A percentile compares a stretch with the other conserved stretches of the same genome.
Conservation (phyloP, 768 basidiomycete species). For the Lactarius vividus region DNA sequence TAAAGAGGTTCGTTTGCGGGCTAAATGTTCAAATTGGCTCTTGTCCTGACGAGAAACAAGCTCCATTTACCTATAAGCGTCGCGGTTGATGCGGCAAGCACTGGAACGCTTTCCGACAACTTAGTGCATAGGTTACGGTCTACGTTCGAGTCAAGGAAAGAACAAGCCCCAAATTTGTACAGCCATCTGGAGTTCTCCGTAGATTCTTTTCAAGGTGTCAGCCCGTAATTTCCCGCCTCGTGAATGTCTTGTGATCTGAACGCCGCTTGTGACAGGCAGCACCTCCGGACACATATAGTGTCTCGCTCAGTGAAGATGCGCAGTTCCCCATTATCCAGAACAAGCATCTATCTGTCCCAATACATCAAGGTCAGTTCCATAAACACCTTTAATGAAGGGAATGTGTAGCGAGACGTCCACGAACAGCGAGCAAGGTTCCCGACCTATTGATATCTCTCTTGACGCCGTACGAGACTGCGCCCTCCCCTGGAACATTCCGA, state of each 20-base stretch:
- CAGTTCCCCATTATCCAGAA: slow-evolving; percentile 12
- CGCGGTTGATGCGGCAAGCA: slow-evolving; percentile 8
- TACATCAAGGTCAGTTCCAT: slow-evolving; percentile 18
- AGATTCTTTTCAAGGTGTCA: slow-evolving; percentile 20
- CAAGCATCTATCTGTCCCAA: slow-evolving; percentile 25
- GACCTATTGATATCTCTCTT: slow-evolving; percentile 42
- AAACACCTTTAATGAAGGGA: not conserved
- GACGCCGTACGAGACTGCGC: slow-evolving; percentile 40
- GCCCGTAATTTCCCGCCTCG: slow-evolving; percentile 13
- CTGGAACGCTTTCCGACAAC: not conserved
- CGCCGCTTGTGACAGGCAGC: slow-evolving; percentile 7
- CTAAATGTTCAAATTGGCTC: not conserved
- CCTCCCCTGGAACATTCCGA: slow-evolving; percentile 44
- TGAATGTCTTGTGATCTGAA: slow-evolving; percentile 19
- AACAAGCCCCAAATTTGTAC: slow-evolving; percentile 7
- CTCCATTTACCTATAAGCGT: slow-evolving; percentile 25
- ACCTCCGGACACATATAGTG: slow-evolving; percentile 13
- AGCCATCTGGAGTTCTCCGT: slow-evolving; percentile 21
- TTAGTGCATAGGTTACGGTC: slow-evolving; percentile 6
- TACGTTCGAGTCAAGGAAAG: slow-evolving; percentile 19
- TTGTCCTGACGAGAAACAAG: slow-evolving; percentile 9
- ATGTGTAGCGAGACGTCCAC: slow-evolving; percentile 8
- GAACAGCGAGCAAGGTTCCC: slow-evolving; percentile 23
- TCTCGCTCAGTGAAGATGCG: slow-evolving; percentile 14
- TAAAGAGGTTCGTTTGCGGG: slow-evolving; percentile 21